These are phyloP conservation scores for Thielaviopsis euricoi DNA, from an alignment of 2,329 filamentous ascomycete species.

Conservation along the genomic window DNA sequence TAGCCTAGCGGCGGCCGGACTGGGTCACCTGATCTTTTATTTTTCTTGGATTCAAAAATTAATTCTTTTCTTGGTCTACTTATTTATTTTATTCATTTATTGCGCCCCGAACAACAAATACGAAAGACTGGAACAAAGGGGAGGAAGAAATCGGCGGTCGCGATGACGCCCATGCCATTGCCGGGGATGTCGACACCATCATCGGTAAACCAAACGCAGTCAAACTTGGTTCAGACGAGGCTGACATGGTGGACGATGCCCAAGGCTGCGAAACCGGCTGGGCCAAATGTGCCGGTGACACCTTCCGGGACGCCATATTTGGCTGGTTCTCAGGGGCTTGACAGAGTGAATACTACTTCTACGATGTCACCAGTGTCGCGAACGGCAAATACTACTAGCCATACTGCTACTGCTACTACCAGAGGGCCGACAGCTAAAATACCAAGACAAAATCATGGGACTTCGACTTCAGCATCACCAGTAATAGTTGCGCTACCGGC, in stretches of 20 bases:
- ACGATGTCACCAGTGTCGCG: background rate
- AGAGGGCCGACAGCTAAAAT: background rate
- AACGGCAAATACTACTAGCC: background rate
- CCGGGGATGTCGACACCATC: background rate
- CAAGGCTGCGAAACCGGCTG: background rate
- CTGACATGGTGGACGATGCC: background rate
- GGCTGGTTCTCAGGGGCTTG: background rate
- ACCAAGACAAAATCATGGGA: background rate
- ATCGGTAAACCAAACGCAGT: background rate
- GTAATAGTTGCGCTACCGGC: background rate
- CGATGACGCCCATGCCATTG: background rate
- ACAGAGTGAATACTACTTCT: background rate
- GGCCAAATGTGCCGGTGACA: background rate
- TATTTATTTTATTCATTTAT: too few relatives aligned
- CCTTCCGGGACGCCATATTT: background rate
- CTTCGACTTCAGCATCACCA: background rate
- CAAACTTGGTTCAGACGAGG: background rate
- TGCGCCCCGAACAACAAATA: background rate
- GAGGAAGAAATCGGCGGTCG: background rate
- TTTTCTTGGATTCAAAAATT: too few relatives aligned
- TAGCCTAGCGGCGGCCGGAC: background rate
- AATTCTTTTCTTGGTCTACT: background rate
- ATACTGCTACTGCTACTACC: background rate
- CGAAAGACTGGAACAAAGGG: background rate
- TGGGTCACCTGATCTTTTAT: background rate